Percentiles rank a stretch among this genome's conserved stretches.
Conservation (phyloP, 1,139 yeast species). For the Ashbya aceris region DNA sequence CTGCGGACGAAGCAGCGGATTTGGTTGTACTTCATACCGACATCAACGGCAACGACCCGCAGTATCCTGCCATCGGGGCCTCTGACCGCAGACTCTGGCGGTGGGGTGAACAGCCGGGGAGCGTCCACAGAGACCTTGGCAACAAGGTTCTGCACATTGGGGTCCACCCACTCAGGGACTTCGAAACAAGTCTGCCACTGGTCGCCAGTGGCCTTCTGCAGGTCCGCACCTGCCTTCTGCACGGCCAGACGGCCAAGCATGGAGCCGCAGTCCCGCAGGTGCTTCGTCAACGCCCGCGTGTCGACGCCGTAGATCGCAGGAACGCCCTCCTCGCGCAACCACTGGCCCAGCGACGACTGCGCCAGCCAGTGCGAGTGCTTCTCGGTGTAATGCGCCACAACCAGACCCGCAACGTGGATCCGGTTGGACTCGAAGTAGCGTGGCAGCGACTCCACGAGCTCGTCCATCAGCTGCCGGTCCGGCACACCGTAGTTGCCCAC, state of each 20-base stretch:
- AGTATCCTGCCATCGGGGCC: constrained; percentile 67
- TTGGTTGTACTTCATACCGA: constrained; percentile 97
- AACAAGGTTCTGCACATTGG: constrained; percentile 84
- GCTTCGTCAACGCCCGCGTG: constrained; percentile 89
- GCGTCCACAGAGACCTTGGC: constrained; percentile 76
- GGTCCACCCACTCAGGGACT: constrained; percentile 85
- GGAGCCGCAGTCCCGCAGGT: constrained; percentile 85
- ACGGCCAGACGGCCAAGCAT: constrained; percentile 77
- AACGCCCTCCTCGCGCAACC: constrained; percentile 86
- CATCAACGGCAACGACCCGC: constrained; percentile 86
- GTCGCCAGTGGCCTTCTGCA: constrained; percentile 35
- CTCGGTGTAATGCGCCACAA: constrained; percentile 95
- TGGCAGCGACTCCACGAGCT: constrained; percentile 66
- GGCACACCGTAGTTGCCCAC: constrained; percentile 99
- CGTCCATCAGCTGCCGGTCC: constrained; percentile 70
- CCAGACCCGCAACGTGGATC: constrained; percentile 94
- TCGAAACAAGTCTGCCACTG: constrained; percentile 60
- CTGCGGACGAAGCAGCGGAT: constrained; percentile 93
- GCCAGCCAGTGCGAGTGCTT: constrained; percentile 93
- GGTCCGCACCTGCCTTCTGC: constrained; percentile 40
- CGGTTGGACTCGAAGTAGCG: constrained; percentile 84
- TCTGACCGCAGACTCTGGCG: constrained; percentile 38
- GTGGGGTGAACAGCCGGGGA: constrained; percentile 60
- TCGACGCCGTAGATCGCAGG: constrained; percentile 98
- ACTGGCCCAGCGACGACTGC: constrained; percentile 78